Percentiles rank a stretch among this genome's conserved stretches.
Conservation (phyloP, 2,329 filamentous ascomycete genomes). For the Penicillium paneum region DNA sequence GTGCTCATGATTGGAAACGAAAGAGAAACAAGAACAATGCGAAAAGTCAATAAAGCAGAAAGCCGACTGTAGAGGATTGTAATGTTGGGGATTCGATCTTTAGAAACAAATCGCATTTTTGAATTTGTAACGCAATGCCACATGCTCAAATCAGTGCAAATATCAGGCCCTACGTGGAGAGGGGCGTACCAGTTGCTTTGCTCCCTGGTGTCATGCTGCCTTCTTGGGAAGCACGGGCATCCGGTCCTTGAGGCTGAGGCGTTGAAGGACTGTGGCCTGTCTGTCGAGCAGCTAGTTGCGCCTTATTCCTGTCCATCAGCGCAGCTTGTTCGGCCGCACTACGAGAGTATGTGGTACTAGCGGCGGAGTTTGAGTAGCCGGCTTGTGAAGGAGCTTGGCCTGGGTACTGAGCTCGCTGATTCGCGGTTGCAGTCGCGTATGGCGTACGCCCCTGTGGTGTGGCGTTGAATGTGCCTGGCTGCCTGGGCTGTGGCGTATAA, state of each 20-base stretch:
- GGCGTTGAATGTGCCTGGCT: conserved; percentile 31
- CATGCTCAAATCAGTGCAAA: background rate
- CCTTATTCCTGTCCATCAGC: conserved; percentile 39
- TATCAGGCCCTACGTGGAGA: conserved; percentile 17
- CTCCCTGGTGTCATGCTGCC: conserved; percentile 35
- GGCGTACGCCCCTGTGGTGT: conserved; percentile 36
- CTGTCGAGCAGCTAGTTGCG: conserved; percentile 35
- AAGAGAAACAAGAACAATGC: background rate
- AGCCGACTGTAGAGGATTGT: background rate
- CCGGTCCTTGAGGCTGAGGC: conserved; percentile 30
- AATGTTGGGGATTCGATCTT: background rate
- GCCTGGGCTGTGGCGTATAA: conserved; percentile 36
- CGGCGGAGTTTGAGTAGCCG: conserved; percentile 35
- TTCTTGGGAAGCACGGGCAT: conserved; percentile 32
- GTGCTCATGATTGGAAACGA: background rate
- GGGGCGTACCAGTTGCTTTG: conserved; percentile 33
- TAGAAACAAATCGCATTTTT: conserved; percentile 4
- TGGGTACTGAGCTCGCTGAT: conserved; percentile 28
- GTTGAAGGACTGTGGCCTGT: conserved; percentile 33
- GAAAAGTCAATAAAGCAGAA: background rate
- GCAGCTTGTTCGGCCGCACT: conserved; percentile 42
- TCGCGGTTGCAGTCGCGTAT: conserved; percentile 33
- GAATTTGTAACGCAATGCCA: background rate
- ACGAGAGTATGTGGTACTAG: conserved; percentile 37
- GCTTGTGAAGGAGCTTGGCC: conserved; percentile 32